Base-by-base conservation (phyloP, 345 rosid genomes). In the Gossypium mustelinum region DNA sequence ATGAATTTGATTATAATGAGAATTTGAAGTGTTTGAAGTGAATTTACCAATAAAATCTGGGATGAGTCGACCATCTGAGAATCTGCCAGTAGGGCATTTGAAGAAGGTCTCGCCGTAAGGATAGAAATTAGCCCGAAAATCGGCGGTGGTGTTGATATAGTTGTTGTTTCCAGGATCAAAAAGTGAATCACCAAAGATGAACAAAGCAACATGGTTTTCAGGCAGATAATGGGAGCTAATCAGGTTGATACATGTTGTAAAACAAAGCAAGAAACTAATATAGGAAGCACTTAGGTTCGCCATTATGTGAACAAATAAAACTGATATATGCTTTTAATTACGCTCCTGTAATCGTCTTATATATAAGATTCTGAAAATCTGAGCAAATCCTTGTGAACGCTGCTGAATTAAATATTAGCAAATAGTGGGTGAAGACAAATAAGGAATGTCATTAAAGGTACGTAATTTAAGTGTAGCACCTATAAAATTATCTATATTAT, bases 161-260 rank as follows among this genome's bases (percentile, higher is more conserved):
- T 86, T 84, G 68, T 87, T 82, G 62, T 84, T 86, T 66, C 90
- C 87, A 11, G 80, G 72, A 72, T 85, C 89, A 68, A 85, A 84
- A 1, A 81, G 3, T 1, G 89, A 89, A 59, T 87, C 91, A 34
- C 89, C 88, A 8, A 84, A 85, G 22, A 86, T 41, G 54, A 84
- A 84, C 27, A 81, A 75, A 18, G 86, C 83, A 10, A 73, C 79
- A 45, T 81, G 80, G 5, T 82, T 79, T 34, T 77, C 73, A 13
- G 76, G 8, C 11, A 69, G 70, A 34, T 3, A 45, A 7, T 77
- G 63, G n/a, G 78, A 62, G 24, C 41, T 78, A 25, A 73, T 70
- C 4, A n/a, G 34, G 34, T 8, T 72, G 67, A 78, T 54, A 55
- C 72, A 11, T 3, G 70, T 63, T 55, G 76, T 29, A 7, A 2